phyloP scores from a whole-genome alignment of 1,284 basidiomycete species.

The Inonotus obliquus region DNA sequence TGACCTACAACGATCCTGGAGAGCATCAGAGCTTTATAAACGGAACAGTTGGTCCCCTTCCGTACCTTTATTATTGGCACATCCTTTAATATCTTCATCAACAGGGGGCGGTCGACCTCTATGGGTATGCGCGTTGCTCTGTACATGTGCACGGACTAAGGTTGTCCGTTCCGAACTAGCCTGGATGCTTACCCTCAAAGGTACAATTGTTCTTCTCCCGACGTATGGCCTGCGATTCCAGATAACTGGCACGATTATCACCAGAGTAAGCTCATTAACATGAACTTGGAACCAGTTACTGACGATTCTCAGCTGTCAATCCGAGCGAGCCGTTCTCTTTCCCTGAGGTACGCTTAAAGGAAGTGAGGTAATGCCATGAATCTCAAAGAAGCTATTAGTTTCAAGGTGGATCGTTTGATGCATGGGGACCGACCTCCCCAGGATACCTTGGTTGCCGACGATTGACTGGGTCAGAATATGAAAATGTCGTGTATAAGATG shows the following conservation, averaged over 20 bases:
- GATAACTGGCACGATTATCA: slow-evolving; percentile 32
- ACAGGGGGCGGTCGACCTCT: slow-evolving; percentile 51
- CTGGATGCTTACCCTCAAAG: slow-evolving; percentile 67
- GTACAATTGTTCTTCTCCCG: slow-evolving; percentile 68
- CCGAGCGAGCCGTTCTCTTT: slow-evolving; percentile 30
- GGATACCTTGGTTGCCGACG: slow-evolving; percentile 25
- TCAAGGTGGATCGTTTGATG: slow-evolving; percentile 28
- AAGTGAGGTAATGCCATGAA: too few relatives aligned
- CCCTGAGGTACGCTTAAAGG: slow-evolving; percentile 26
- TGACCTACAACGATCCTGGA: slow-evolving; percentile 71
- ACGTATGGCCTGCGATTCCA: slow-evolving; percentile 50
- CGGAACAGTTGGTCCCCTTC: slow-evolving; percentile 45
- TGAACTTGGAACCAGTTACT: slow-evolving; percentile 58
- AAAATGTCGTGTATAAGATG: slow-evolving; percentile 28
- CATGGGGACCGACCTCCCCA: slow-evolving; percentile 21
- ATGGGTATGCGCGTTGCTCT: slow-evolving; percentile 46
- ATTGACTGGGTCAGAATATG: slow-evolving; percentile 27
- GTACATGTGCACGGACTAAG: slow-evolving; percentile 24
- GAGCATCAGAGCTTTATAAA: slow-evolving; percentile 61
- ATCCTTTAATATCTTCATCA: slow-evolving; percentile 30
- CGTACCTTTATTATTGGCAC: slow-evolving; percentile 29
- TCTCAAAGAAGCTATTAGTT: slow-evolving; percentile 23
- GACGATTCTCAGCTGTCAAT: slow-evolving; percentile 14
- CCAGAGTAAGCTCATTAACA: slow-evolving; percentile 40
- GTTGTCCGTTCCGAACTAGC: slow-evolving; percentile 25